Base-by-base conservation (phyloP, 345 rosid species). In the Turritis glabra region DNA sequence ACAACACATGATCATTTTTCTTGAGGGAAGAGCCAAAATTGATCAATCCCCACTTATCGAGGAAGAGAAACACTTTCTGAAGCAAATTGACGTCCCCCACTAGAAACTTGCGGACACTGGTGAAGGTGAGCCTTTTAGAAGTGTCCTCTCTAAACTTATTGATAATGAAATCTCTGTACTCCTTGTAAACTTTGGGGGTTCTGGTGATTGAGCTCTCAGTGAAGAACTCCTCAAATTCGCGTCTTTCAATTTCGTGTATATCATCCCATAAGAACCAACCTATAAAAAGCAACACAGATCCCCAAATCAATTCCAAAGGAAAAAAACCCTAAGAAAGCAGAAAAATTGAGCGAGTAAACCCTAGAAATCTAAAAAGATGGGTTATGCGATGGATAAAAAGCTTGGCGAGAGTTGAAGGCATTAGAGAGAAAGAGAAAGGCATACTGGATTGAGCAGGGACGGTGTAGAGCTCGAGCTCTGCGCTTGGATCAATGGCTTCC, bases 241-340 rank as follows among this genome's bases (percentile, higher is more conserved):
- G 76, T 76, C 90, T 80, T 81, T 95, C 99, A 2, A 84, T 89
- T 67, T 90, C 94, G 86, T 95, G 97, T 44, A 95, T 92, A 46
- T 92, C 96, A 72, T 85, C 89, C 99, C 99, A 95, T 30, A 82
- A 63, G 74, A 95, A 95, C 98, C 98, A 95, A 79, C 92, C 97
- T 89, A 73, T 22, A 8, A 52, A 30, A 14, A 19, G 46, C 5
- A n/a, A 44, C 7, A 64, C 47, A 57, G 22, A 21, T 23, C 72
- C 57, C 60, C 62, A 72, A 64, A 63, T 56, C 53, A 54, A 38
- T 29, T 41, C 29, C 67, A 50, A 9, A n/a, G 12, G 11, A 17
- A 29, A 9, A 21, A 32, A 73, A 62, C 55, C 64, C 60, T 30
- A 74, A 30, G 40, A 56, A 29, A 23, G 14, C 26, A 41, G 41